These are phyloP conservation scores for Coleophoma cylindrospora DNA, from an alignment of 2,329 filamentous ascomycete genomes.

Conservation along the genomic window DNA sequence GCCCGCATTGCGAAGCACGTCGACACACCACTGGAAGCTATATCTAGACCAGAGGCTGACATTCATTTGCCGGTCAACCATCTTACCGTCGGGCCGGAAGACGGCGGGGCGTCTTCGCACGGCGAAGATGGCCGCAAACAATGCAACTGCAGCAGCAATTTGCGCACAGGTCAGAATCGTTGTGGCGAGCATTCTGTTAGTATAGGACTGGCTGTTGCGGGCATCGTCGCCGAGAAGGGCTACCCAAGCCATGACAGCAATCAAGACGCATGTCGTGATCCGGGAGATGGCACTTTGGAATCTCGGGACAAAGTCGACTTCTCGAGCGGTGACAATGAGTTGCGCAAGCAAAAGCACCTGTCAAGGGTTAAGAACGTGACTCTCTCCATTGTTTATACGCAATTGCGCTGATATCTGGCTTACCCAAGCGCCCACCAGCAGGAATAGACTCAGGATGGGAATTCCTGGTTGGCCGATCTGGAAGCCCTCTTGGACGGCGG, in stretches of 20 bases:
- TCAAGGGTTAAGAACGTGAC: not conserved
- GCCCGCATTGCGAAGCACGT: constrained; percentile 48
- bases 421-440: constrained; percentile 58
- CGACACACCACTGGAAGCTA: constrained; percentile 59
- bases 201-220: too few species aligned
- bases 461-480: constrained; percentile 17
- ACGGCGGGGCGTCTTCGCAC: constrained; percentile 64
- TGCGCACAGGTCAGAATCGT: constrained; percentile 8
- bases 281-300: constrained; percentile 11
- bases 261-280: constrained; percentile 10
- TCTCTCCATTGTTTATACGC: constrained; percentile 9
- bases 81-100: constrained; percentile 43
- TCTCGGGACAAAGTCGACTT: constrained; percentile 7
- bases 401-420: constrained; percentile 19
- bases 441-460: constrained; percentile 44
- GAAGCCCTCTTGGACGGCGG: constrained; percentile 29
- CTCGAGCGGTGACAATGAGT: constrained; percentile 10
- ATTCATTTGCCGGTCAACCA: constrained; percentile 60
- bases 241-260: constrained; percentile 7
- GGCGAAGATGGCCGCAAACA: constrained; percentile 8
- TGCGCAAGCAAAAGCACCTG: constrained; percentile 43
- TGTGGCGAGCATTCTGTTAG: not conserved
- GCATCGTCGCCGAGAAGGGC: not conserved
- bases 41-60: constrained; percentile 53
- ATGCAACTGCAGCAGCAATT: constrained; percentile 5